Percentiles rank a stretch among this genome's conserved stretches.
These are phyloP conservation scores for Glarea lozoyensis DNA, from an alignment of 495 filamentous ascomycete genomes.

Conservation along the genomic window DNA sequence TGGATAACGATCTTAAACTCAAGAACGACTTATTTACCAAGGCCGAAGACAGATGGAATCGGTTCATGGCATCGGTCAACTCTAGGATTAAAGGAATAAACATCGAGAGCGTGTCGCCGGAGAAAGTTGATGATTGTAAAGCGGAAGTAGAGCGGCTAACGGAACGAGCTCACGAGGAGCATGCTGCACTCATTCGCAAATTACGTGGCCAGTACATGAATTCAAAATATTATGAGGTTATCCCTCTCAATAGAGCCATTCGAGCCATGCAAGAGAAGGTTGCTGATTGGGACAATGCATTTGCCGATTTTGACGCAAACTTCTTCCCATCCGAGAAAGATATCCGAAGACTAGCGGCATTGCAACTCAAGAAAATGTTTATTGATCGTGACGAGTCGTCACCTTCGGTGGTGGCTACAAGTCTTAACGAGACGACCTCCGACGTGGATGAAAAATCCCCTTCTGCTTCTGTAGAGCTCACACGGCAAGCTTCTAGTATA, in stretches of 20 bases:
- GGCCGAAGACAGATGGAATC: slow-evolving; percentile 68
- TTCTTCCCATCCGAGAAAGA: slow-evolving; percentile 98
- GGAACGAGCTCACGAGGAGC: slow-evolving; percentile 73
- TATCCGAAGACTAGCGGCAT: slow-evolving; percentile 79
- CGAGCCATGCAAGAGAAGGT: slow-evolving; percentile 88
- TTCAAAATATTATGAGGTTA: slow-evolving; percentile 92
- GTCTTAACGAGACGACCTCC: slow-evolving; percentile 38
- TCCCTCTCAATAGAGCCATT: slow-evolving; percentile 81
- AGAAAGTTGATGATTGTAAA: slow-evolving; percentile 72
- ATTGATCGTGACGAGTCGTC: slow-evolving; percentile 73
- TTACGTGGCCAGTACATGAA: slow-evolving; percentile 85
- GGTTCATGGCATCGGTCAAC: slow-evolving; percentile 82
- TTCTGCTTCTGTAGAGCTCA: slow-evolving; percentile 24
- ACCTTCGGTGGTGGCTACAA: slow-evolving; percentile 56
- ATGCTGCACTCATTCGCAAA: slow-evolving; percentile 57
- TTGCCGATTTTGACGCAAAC: slow-evolving; percentile 82
- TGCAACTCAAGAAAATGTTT: slow-evolving; percentile 93
- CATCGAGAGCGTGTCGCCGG: slow-evolving; percentile 78
- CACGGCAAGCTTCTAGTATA: slow-evolving; percentile 33
- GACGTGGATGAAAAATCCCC: slow-evolving; percentile 36
- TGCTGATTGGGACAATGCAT: slow-evolving; percentile 84
- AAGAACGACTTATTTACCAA: slow-evolving; percentile 86
- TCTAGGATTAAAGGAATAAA: slow-evolving; percentile 78
- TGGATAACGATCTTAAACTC: slow-evolving; percentile 80
- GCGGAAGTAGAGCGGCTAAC: slow-evolving; percentile 67